A percentile compares a stretch with the other conserved stretches of the same genome.
phyloP scores from a whole-genome alignment of 2,329 filamentous ascomycete species.

The Parascedosporium putredinis region DNA sequence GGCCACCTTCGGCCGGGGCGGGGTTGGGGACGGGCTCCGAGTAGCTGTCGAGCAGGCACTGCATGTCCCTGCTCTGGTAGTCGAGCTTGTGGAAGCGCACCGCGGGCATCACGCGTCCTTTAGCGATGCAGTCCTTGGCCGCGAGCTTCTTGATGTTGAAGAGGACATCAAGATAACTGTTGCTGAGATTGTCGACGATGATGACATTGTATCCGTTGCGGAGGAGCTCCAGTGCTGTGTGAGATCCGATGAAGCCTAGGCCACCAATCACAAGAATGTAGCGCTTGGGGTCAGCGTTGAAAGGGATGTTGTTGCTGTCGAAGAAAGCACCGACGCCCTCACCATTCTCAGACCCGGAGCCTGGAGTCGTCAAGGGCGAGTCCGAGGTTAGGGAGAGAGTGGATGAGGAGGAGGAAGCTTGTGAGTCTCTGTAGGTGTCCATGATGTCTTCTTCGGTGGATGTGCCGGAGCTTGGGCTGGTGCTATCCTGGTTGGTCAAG shows the following conservation, averaged over 20 bases:
- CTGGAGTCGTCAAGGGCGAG: conserved; percentile 13
- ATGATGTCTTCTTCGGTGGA: conserved; percentile 8
- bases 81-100: conserved; percentile 28
- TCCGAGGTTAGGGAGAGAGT: conserved; percentile 11
- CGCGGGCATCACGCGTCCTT: conserved; percentile 15
- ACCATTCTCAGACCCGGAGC: conserved; percentile 13
- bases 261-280: conserved; percentile 41
- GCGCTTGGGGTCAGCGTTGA: conserved; percentile 9
- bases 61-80: conserved; percentile 26
- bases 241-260: conserved; percentile 45
- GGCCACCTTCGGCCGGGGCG: not conserved
- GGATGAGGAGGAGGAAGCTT: conserved; percentile 10
- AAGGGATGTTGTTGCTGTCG: conserved; percentile 3
- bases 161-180: conserved; percentile 26
- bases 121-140: conserved; percentile 17
- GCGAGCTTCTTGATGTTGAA: conserved; percentile 18
- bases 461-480: not conserved
- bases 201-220: conserved; percentile 44
- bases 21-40: conserved; percentile 14
- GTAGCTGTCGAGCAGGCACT: conserved; percentile 26
- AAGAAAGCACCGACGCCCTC: conserved; percentile 4
- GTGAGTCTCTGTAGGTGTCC: conserved; percentile 11
- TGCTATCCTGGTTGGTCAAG: not conserved
- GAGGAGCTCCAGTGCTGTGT: conserved; percentile 42
- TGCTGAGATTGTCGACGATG: conserved; percentile 33